Conservation (phyloP, 2,329 filamentous ascomycete genomes). For the Fusarium sp. region DNA sequence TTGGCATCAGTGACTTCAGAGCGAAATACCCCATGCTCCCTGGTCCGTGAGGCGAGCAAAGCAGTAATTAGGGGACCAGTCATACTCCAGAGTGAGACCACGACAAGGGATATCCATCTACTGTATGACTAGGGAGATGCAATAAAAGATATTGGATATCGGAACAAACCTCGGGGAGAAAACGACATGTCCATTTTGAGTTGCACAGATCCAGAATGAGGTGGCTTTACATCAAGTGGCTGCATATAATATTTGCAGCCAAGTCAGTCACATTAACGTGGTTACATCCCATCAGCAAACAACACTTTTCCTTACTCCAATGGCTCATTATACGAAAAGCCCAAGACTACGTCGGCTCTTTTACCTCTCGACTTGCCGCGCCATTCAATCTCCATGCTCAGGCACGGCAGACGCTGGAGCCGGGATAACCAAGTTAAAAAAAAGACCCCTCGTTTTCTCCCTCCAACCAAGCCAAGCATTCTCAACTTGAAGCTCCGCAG, state of each 20-base stretch:
- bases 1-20: conserved; percentile 21
- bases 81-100: conserved; percentile 37
- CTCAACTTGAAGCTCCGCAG: conserved; percentile 39
- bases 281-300: not conserved
- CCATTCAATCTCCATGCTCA: conserved; percentile 26
- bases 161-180: conserved; percentile 9
- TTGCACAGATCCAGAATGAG: conserved; percentile 6
- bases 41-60: conserved; percentile 45
- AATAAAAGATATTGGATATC: conserved; percentile 31
- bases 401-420: conserved; percentile 37
- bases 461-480: conserved; percentile 42
- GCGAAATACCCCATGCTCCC: conserved; percentile 28
- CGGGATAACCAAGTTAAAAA: conserved; percentile 42
- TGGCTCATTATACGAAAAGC: not conserved
- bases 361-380: conserved; percentile 20
- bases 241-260: conserved; percentile 19
- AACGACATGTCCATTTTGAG: conserved; percentile 6
- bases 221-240: conserved; percentile 38
- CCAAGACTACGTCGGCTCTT: conserved; percentile 21
- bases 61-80: conserved; percentile 38
- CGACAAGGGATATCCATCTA: conserved; percentile 35
- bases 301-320: not conserved
- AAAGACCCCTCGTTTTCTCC: conserved; percentile 40
- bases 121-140: conserved; percentile 34
- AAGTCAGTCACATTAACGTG: not conserved